These are phyloP conservation scores for Pestalotiopsis sp. DNA, from an alignment of 2,329 filamentous ascomycete species.

Conservation along the genomic window DNA sequence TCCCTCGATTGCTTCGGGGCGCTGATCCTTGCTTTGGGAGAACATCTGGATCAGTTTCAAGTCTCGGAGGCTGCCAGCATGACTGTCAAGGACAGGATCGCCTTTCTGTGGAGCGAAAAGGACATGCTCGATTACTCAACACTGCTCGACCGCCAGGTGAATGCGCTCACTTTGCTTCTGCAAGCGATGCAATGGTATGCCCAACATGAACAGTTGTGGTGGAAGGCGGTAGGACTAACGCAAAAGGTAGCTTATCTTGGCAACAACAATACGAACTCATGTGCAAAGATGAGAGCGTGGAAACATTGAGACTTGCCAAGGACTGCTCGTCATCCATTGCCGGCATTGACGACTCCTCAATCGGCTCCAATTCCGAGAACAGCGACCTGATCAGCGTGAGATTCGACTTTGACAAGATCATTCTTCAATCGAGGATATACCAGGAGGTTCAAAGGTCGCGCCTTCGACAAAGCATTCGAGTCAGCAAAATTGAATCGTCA, in stretches of 20 bases:
- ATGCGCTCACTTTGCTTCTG: slow-evolving; percentile 21
- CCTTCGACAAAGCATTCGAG: neutral
- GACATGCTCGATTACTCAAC: slow-evolving; percentile 16
- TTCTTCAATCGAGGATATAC: neutral
- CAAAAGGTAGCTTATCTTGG: neutral
- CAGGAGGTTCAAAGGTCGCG: neutral
- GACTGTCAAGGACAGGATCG: slow-evolving; percentile 7
- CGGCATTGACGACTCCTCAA: neutral
- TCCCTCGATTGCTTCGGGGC: slow-evolving; percentile 12
- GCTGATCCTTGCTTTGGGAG: neutral
- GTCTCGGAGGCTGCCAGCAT: neutral
- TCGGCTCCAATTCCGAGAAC: neutral
- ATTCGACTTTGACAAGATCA: neutral
- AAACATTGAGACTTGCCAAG: neutral
- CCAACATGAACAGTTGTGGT: neutral
- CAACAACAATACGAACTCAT: neutral
- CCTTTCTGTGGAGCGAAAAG: slow-evolving; percentile 19
- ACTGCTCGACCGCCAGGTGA: slow-evolving; percentile 22
- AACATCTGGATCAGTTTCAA: neutral
- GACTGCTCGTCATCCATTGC: neutral
- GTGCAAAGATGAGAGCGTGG: neutral
- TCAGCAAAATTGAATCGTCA: neutral
- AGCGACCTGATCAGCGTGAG: neutral
- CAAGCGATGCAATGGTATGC: slow-evolving; percentile 24
- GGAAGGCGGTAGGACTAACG: neutral